A percentile compares a stretch with the other conserved stretches of the same genome.
phyloP scores from a whole-genome alignment of 495 filamentous ascomycete species.

The Penicillium subrubescens region DNA sequence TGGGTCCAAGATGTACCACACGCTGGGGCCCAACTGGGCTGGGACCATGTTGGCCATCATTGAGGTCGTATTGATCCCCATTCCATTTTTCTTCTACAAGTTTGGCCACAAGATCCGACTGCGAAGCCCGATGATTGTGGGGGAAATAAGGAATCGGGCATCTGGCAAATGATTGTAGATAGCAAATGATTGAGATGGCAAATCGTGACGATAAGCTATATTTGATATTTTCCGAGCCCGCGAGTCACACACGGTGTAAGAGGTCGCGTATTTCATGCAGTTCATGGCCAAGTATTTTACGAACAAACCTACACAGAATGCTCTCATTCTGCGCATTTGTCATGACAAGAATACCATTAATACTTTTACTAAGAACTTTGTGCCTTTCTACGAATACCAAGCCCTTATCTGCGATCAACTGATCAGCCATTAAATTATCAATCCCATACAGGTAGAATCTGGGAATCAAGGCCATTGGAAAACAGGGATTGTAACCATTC shows the following conservation, averaged over 20 bases:
- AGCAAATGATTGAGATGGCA: not conserved
- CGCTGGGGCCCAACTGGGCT: conserved; percentile 70
- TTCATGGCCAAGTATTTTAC: no score
- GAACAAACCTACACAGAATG: no score
- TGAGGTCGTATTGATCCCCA: conserved; percentile 66
- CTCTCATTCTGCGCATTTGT: no score
- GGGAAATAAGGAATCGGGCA: not conserved
- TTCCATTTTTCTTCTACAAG: conserved; percentile 73
- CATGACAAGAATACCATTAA: no score
- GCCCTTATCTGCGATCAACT: no score
- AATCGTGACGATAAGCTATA: no score
- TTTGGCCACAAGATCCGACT: conserved; percentile 66
- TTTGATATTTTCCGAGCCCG: no score
- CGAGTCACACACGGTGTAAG: no score
- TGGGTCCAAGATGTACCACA: conserved; percentile 46
- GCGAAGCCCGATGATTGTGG: conserved; percentile 18
- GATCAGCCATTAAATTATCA: not conserved
- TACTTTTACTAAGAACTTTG: no score
- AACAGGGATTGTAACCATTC: not conserved
- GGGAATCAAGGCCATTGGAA: not conserved
- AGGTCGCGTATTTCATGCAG: no score
- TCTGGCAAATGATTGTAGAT: not conserved
- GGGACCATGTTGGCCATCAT: conserved; percentile 69
- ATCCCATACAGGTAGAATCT: not conserved
- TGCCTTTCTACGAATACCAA: not conserved